Conservation (phyloP, 1,284 basidiomycete genomes). For the Athelia sp. region DNA sequence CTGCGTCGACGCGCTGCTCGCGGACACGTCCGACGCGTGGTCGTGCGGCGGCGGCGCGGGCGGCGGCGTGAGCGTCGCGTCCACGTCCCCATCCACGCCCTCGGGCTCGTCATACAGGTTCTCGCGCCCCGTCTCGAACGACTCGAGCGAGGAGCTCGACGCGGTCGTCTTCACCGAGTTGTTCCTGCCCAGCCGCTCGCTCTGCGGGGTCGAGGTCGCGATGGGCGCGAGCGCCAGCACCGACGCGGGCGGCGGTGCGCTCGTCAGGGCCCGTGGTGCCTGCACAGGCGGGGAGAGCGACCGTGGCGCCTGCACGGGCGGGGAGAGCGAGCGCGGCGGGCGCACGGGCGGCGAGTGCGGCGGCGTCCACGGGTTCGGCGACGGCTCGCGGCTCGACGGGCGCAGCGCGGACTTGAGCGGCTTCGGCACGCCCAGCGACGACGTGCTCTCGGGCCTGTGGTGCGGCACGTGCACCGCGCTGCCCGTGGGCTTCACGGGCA, state of each 20-base stretch:
- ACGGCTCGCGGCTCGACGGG: slow-evolving; percentile 11
- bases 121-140: slow-evolving; percentile 59
- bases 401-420: background rate
- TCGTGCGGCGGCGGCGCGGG: slow-evolving; percentile 19
- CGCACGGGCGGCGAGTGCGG: slow-evolving; percentile 16
- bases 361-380: too few species aligned
- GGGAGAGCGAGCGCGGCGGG: background rate
- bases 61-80: too few species aligned
- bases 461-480: too few species aligned
- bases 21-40: slow-evolving; percentile 12
- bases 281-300: background rate
- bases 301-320: background rate
- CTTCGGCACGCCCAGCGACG: background rate
- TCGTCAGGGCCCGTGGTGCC: background rate
- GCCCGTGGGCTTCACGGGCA: background rate
- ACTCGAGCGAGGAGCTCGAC: slow-evolving; percentile 36
- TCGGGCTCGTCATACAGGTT: slow-evolving; percentile 36
- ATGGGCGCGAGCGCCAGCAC: background rate
- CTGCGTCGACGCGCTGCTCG: slow-evolving; percentile 7
- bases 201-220: background rate
- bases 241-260: background rate
- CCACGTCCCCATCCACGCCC: slow-evolving; percentile 11
- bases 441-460: too few species aligned
- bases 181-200: background rate
- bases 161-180: background rate